Evolutionary conservation across 2,329 filamentous ascomycete genomes (phyloP).

Genomic region (Trichoderma lentiforme): DNA sequence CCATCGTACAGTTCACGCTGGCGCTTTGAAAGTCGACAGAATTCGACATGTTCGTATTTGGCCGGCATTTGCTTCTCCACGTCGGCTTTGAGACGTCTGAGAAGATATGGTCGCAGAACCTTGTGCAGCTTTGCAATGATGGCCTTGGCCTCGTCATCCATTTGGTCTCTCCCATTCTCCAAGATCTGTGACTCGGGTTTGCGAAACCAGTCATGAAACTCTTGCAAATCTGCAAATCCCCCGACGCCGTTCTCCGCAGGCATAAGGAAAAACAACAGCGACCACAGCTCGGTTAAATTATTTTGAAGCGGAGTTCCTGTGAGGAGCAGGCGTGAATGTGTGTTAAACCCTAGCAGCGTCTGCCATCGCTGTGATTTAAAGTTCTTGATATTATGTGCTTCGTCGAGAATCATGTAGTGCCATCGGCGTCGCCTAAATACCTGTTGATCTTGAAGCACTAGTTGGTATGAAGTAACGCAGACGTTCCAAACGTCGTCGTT

Average conservation of each 20-base stretch:
- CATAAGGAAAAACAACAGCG: constrained; percentile 92
- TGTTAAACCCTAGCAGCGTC: constrained; percentile 89
- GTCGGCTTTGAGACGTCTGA: constrained; percentile 88
- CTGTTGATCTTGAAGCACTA: constrained; percentile 89
- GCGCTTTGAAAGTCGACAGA: constrained; percentile 90
- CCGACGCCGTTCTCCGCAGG: constrained; percentile 83
- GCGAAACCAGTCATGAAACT: constrained; percentile 95
- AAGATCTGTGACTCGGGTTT: constrained; percentile 94
- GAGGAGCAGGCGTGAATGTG: constrained; percentile 77
- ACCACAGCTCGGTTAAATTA: constrained; percentile 96
- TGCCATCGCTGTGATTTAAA: constrained; percentile 98
- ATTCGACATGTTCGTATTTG: constrained; percentile 96
- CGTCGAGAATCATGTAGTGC: constrained; percentile 98
- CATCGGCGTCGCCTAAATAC: constrained; percentile 89
- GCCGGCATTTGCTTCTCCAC: constrained; percentile 99
- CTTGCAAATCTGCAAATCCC: constrained; percentile 89
- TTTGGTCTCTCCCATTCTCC: constrained; percentile 87
- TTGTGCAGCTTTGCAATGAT: constrained; percentile 94
- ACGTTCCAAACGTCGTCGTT: constrained; percentile 95
- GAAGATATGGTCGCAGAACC: constrained; percentile 84
- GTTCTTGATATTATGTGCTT: constrained; percentile 99
- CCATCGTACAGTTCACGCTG: constrained; percentile 96
- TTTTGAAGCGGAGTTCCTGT: constrained; percentile 97
- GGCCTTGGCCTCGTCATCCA: constrained; percentile 89
- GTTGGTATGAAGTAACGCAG: constrained; percentile 94